Conservation (phyloP, 1,139 yeast genomes). For the Saccharomyces pastorianus region DNA sequence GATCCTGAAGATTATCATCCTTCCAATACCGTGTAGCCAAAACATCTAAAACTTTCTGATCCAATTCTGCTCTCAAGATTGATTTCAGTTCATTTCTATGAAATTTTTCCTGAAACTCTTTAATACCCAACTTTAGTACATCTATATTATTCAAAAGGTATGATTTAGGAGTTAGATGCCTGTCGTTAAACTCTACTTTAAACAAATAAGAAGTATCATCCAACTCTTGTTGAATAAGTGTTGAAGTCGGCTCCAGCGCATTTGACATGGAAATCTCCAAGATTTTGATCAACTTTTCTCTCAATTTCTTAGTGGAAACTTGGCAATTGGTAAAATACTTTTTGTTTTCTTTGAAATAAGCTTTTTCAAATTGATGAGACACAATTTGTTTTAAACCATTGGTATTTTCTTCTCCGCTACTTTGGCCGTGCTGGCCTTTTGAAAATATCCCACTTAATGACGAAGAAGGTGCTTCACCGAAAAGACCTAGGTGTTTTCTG, state of each 20-base stretch:
- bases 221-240: slow-evolving; percentile 77
- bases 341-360: slow-evolving; percentile 52
- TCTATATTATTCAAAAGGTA: slow-evolving; percentile 90
- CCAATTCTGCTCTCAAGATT: slow-evolving; percentile 73
- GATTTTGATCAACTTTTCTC: slow-evolving; percentile 74
- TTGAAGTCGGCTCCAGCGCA: slow-evolving; percentile 80
- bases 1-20: slow-evolving; percentile 33
- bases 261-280: slow-evolving; percentile 87
- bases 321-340: slow-evolving; percentile 56
- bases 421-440: slow-evolving; percentile 6
- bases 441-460: slow-evolving; percentile 31
- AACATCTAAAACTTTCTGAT: slow-evolving; percentile 78
- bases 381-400: slow-evolving; percentile 26
- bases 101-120: slow-evolving; percentile 75
- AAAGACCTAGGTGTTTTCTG: slow-evolving; percentile 5
- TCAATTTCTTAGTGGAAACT: slow-evolving; percentile 69
- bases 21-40: slow-evolving; percentile 93
- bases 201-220: slow-evolving; percentile 91
- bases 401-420: slow-evolving; percentile 3
- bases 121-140: slow-evolving; percentile 73
- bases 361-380: slow-evolving; percentile 60
- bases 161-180: slow-evolving; percentile 86
- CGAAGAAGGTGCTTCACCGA: slow-evolving; percentile 14
- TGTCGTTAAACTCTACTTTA: slow-evolving; percentile 93
- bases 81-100: slow-evolving; percentile 77